phyloP scores from a whole-genome alignment of 371 early-diverging fungal genomes.

The Mucor mucedo region DNA sequence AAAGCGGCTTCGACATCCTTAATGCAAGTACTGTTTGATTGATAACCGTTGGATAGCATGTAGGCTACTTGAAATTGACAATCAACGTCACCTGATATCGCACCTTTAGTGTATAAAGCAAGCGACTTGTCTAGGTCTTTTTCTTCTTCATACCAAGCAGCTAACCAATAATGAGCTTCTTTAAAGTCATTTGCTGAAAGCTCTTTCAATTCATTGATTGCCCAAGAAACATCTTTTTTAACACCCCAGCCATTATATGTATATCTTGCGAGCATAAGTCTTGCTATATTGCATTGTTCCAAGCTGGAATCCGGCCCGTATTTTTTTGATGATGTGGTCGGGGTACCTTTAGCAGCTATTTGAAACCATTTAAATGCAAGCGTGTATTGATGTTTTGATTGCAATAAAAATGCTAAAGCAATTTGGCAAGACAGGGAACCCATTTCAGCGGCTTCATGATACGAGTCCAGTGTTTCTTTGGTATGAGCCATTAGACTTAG shows the following conservation, averaged over 20 bases:
- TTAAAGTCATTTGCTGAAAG: conserved; percentile 28
- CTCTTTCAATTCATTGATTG: conserved; percentile 34
- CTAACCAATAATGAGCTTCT: conserved; percentile 44
- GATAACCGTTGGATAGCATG: conserved; percentile 41
- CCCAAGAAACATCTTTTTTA: conserved; percentile 23
- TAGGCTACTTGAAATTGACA: conserved; percentile 42
- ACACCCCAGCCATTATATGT: conserved; percentile 38
- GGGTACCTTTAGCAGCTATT: conserved; percentile 42
- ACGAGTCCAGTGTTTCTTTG: not conserved
- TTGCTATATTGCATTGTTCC: conserved; percentile 23
- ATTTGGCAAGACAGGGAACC: conserved; percentile 51
- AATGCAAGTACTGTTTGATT: conserved; percentile 24
- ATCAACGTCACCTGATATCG: conserved; percentile 31
- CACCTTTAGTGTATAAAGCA: conserved; percentile 35
- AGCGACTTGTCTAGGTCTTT: conserved; percentile 28
- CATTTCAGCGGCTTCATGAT: conserved; percentile 46
- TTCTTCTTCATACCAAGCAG: conserved; percentile 41
- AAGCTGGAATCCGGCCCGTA: conserved; percentile 13
- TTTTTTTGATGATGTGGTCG: not conserved
- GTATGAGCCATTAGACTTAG: conserved; percentile 45
- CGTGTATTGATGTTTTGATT: conserved; percentile 16
- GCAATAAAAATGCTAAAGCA: conserved; percentile 25
- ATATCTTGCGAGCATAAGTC: conserved; percentile 46
- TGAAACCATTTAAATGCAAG: conserved; percentile 43
- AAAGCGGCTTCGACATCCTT: conserved; percentile 48